Conservation (phyloP, 1,284 basidiomycete genomes). For the Fomitopsis pinicola region DNA sequence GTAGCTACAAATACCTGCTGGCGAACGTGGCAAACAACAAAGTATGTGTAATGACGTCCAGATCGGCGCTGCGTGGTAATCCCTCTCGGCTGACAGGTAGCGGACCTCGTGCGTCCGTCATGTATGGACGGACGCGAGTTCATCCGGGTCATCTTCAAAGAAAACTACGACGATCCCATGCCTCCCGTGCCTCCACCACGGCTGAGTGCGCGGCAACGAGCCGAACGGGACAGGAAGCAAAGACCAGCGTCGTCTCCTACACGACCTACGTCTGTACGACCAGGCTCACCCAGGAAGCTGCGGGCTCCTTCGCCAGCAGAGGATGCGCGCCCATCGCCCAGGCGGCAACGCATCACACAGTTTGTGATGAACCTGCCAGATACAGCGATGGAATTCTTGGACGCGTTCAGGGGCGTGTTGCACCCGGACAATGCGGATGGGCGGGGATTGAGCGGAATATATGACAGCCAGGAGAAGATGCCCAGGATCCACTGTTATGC, state of each 20-base stretch:
- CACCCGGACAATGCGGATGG: slow-evolving; percentile 29
- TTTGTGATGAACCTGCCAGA: slow-evolving; percentile 98
- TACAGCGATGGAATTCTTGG: slow-evolving; percentile 86
- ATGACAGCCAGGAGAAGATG: slow-evolving; percentile 45
- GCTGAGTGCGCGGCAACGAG: slow-evolving; percentile 27
- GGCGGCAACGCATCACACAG: slow-evolving; percentile 63
- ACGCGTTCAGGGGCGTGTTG: slow-evolving; percentile 80
- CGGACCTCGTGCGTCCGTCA: slow-evolving; percentile 59
- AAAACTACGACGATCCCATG: slow-evolving; percentile 64
- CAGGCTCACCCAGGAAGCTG: too few relatives aligned
- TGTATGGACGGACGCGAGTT: slow-evolving; percentile 86
- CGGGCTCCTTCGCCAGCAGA: background rate
- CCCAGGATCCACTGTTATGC: slow-evolving; percentile 96
- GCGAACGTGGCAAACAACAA: slow-evolving; percentile 74
- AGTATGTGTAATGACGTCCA: slow-evolving; percentile 37
- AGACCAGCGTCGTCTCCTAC: background rate
- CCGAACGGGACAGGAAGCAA: background rate
- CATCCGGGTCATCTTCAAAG: slow-evolving; percentile 57
- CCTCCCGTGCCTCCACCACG: slow-evolving; percentile 46
- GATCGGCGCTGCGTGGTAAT: background rate
- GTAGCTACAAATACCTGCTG: slow-evolving; percentile 75
- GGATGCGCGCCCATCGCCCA: slow-evolving; percentile 1
- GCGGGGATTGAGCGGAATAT: slow-evolving; percentile 39
- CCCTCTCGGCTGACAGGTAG: slow-evolving; percentile 48
- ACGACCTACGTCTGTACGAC: slow-evolving; percentile 1